Evolutionary conservation across 441 rosid genomes (phyloP), one percentile per base, ranked within the genome.

Genomic region (Euphorbia celastroides): DNA sequence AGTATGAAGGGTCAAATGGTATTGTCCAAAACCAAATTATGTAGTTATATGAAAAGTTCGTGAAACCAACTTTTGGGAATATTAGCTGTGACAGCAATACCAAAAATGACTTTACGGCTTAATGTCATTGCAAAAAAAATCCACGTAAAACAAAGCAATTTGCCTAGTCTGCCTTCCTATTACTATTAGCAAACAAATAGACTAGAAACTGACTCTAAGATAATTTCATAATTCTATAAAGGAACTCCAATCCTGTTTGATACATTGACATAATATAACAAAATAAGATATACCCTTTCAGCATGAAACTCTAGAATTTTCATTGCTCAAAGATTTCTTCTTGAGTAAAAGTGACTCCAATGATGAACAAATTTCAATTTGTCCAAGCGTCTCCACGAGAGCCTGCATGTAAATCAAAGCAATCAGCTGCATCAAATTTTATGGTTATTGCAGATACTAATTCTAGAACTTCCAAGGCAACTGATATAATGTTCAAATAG

Each of bases 321-420:
- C 93, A 70, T 77, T 82, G 58, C 75, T 72, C 64, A 84, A 69
- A 75, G 83, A 81, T 84, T 74, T 93, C 79, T 89, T 91, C 88
- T 75, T 86, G 44, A 88, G 67, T 41, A 94, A 79, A 46, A 94
- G 85, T 64, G 76, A 75, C 78, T 91, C 96, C 80, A 89, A 73
- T 65, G 79, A 78, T 46, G 87, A 81, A 60, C 78, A 88, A 17
- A 86, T 75, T 73, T 81, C 85, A 74, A 89, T 79, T 74, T 82
- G 85, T 70, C 74, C 82, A 69, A 76, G 80, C 62, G 80, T 83
- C 77, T 86, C 97, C 61, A 82, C 83, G 64, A 85, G 72, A 83
- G 78, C 88, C 97, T 91, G 79, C 71, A 62, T 57, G 38, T 64
- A 59, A 68, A 65, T 63, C 42, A 63, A 66, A 68, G 52, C 68